A percentile compares a stretch with the other conserved stretches of the same genome.
Conservation (phyloP, 106 monocot genomes). For the Dioscorea dumetorum region DNA sequence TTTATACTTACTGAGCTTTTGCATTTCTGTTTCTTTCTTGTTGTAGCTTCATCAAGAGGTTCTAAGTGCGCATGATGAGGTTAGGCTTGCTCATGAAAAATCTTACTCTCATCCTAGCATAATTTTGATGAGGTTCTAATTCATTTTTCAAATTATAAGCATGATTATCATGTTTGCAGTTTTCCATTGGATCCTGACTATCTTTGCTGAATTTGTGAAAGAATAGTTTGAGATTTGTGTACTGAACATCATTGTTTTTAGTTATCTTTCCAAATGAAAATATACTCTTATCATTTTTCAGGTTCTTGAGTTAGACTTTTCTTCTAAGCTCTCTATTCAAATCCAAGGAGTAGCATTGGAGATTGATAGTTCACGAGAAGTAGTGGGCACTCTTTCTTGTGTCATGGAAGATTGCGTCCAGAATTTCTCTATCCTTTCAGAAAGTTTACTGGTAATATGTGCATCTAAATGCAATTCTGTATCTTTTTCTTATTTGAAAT, state of each 20-base stretch:
- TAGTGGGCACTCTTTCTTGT: conserved; percentile 22
- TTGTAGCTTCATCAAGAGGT: conserved; percentile 41
- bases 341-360: conserved; percentile 33
- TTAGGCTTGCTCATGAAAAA: conserved; percentile 21
- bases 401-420: conserved; percentile 37
- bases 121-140: conserved; percentile 16
- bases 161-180: neutral
- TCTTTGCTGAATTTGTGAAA: no score
- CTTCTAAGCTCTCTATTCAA: conserved; percentile 22
- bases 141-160: neutral
- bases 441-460: conserved; percentile 35
- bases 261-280: neutral
- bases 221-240: neutral
- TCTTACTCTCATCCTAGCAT: neutral
- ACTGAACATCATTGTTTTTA: neutral
- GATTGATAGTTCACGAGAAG: conserved; percentile 34
- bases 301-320: conserved; percentile 16
- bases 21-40: neutral
- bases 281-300: conserved; percentile 12
- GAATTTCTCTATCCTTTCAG: conserved; percentile 27
- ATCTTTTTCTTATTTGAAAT: no score
- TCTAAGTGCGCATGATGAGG: conserved; percentile 13
- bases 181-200: neutral
- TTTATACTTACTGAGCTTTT: no score
- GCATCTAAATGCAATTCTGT: no score